Conservation (phyloP, 495 filamentous ascomycete species). For the Lichenothelia convexa region DNA sequence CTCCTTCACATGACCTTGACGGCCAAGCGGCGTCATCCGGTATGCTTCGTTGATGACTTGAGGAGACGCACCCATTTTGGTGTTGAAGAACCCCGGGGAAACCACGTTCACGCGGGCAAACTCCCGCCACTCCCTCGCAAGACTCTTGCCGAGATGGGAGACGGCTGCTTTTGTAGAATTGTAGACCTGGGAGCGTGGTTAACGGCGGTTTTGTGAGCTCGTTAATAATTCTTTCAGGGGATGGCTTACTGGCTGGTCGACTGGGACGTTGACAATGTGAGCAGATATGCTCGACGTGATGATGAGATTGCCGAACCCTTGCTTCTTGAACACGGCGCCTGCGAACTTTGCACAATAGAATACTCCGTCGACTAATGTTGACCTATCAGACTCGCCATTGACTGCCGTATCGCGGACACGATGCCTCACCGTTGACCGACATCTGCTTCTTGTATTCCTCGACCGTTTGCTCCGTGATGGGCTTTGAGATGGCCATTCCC, state of each 20-base stretch:
- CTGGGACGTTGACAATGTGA: conserved; percentile 60
- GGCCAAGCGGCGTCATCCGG: conserved; percentile 63
- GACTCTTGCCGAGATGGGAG: conserved; percentile 31
- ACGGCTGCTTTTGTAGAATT: conserved; percentile 57
- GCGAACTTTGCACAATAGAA: conserved; percentile 54
- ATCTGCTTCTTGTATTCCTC: conserved; percentile 51
- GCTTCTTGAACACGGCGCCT: conserved; percentile 43
- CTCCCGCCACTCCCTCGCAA: conserved; percentile 63
- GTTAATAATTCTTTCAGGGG: neutral
- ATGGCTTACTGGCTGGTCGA: conserved; percentile 33
- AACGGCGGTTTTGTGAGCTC: too few species aligned
- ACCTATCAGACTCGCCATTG: conserved; percentile 1
- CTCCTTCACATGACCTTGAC: conserved; percentile 61
- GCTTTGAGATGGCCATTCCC: conserved; percentile 36
- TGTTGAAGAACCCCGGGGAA: conserved; percentile 65
- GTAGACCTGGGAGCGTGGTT: too few species aligned
- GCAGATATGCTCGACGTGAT: conserved; percentile 52
- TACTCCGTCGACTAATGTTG: conserved; percentile 40
- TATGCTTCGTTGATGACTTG: conserved; percentile 54
- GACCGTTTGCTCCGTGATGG: conserved; percentile 35
- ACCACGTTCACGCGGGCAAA: conserved; percentile 61
- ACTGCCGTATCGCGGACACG: neutral
- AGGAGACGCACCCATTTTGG: conserved; percentile 55
- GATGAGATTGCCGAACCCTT: conserved; percentile 40
- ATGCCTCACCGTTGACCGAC: conserved; percentile 27